These are phyloP conservation scores for Ministeria vibrans DNA, from an alignment of 78 protist genomes.

Conservation along the genomic window DNA sequence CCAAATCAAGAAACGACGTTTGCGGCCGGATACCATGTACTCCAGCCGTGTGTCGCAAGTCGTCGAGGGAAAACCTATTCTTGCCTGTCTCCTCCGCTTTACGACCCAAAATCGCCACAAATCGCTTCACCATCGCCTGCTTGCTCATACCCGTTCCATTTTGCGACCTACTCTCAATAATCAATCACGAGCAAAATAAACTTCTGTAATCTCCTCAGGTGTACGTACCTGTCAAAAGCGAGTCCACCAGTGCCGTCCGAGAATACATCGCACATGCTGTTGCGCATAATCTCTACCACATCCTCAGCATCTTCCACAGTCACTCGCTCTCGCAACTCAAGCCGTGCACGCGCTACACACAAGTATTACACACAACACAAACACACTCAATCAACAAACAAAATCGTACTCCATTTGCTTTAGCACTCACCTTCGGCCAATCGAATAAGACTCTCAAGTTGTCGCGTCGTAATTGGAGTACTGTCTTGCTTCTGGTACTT, in stretches of 20 bases:
- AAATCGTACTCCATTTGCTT: no score
- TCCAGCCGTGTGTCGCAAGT: background rate
- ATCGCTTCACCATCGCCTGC: background rate
- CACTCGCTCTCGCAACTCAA: constrained; percentile 80
- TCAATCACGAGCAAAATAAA: background rate
- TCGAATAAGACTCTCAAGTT: constrained; percentile 73
- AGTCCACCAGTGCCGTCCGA: background rate
- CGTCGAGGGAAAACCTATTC: background rate
- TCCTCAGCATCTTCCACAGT: constrained; percentile 59
- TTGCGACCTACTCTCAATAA: background rate
- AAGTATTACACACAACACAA: constrained; percentile 11
- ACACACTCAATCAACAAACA: constrained; percentile 2
- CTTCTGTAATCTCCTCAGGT: background rate
- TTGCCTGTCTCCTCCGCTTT: background rate
- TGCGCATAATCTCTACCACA: constrained; percentile 19
- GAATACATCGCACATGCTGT: background rate
- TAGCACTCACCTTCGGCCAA: no score
- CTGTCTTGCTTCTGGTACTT: constrained; percentile 3
- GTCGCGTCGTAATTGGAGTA: constrained; percentile 94
- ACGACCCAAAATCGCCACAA: background rate
- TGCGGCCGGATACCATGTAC: background rate
- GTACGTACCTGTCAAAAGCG: background rate
- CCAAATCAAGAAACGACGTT: background rate
- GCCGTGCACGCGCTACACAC: constrained; percentile 82
- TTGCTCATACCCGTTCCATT: constrained; percentile 14